phyloP scores from a whole-genome alignment of 2,329 filamentous ascomycete species.

The Nemania diffusa region DNA sequence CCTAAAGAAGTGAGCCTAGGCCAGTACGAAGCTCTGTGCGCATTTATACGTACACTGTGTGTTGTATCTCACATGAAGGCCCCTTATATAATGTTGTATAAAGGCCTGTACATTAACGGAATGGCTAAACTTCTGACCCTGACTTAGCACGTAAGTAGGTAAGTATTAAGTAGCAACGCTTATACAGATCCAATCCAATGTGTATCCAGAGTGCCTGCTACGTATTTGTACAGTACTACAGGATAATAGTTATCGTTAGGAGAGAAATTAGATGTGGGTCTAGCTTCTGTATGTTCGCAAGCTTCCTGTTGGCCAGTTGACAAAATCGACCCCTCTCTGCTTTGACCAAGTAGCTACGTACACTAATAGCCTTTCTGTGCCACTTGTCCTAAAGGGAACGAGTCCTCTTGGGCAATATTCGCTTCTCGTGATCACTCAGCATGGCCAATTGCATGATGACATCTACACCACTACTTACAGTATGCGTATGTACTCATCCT shows the following conservation, averaged over 20 bases:
- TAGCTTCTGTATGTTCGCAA: slow-evolving; percentile 25
- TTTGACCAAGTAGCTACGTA: neutral
- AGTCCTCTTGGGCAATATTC: slow-evolving; percentile 8
- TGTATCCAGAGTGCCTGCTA: no score
- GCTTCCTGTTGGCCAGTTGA: slow-evolving; percentile 37
- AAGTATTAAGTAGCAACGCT: slow-evolving; percentile 2
- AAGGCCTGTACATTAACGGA: neutral
- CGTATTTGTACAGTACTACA: slow-evolving; percentile 1
- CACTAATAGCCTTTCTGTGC: neutral
- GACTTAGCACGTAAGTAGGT: neutral
- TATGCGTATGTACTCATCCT: neutral
- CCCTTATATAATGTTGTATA: no score
- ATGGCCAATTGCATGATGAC: slow-evolving; percentile 18
- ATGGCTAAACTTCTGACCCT: neutral
- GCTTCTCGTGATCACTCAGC: slow-evolving; percentile 21
- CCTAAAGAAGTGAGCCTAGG: slow-evolving; percentile 2
- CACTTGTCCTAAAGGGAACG: slow-evolving; percentile 8
- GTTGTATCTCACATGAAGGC: no score
- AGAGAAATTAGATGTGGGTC: slow-evolving; percentile 33
- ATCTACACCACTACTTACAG: slow-evolving; percentile 13
- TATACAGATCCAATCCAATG: neutral
- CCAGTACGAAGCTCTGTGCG: neutral
- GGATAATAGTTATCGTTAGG: slow-evolving; percentile 1
- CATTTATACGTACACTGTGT: slow-evolving; percentile 9
- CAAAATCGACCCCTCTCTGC: neutral